Evolutionary conservation across 2,329 filamentous ascomycete genomes (phyloP), one percentile per base, ranked within the genome.

Genomic region (Colletotrichum brevisporum): DNA sequence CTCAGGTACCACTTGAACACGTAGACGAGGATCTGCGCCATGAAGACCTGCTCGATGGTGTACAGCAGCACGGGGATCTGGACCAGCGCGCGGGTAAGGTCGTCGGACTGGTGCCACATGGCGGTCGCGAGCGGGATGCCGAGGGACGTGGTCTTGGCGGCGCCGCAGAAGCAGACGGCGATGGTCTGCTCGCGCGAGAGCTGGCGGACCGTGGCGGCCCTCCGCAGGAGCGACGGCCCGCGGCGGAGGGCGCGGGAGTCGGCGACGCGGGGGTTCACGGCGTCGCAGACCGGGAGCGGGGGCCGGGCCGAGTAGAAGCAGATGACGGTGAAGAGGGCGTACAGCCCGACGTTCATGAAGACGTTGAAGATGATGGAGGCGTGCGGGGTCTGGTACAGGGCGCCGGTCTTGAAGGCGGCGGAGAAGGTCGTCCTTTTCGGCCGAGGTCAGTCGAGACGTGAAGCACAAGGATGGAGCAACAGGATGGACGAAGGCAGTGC

Each of bases 91-190:
- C 87, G 83, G 21, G 87, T 84, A 47, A 87, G 78, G 51, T 87
- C 78, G 71, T 86, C 84, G 10, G 88, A 79, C 15, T 86, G 83
- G 15, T 82, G 81, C 83, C 90, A 94, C 88, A 94, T 93, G 67
- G 91, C 88, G 39, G 88, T 88, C 58, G 89, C 85, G 31, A 94
- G 76, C 0, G 91, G 91, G 8, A 94, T 91, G 0, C 91, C 91
- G 66, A 94, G 83, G 3, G 88, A 90, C 1, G 91, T 90, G 3
- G 91, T 92, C 78, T 94, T 94, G 15, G 91, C 91, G 0, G 91
- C 90, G 27, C 89, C 90, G 74, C 91, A 93, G 78, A 93, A 93
- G 73, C 91, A 93, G 15, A 92, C 88, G 0, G 92, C 90, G 57
- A 93, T 87, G 0, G 91, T 87, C 73, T 93, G 89, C 67, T 87